Conservation (phyloP, 2,329 filamentous ascomycete genomes). For the Fusarium burgessii region DNA sequence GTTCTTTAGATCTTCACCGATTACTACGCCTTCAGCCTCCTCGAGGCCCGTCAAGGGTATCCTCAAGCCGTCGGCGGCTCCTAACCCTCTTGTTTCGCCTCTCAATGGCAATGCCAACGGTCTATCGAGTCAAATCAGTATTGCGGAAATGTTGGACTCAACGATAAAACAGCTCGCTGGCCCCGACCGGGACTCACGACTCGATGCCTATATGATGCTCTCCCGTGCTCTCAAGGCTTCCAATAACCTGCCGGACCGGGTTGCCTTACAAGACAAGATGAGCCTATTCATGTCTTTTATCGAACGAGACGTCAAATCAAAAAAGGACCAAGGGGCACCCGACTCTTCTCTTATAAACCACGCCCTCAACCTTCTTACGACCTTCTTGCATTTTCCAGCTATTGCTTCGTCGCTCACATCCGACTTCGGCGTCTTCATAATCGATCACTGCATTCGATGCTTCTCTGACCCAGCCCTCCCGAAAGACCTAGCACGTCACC, state of each 20-base stretch:
- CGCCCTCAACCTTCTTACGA: conserved; percentile 80
- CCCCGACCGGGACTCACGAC: conserved; percentile 75
- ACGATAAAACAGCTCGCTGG: conserved; percentile 84
- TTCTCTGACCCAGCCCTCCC: conserved; percentile 76
- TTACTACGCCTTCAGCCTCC: conserved; percentile 55
- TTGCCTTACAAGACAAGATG: conserved; percentile 81
- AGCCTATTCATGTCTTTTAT: conserved; percentile 83
- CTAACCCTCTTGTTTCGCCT: conserved; percentile 58
- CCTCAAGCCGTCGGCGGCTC: conserved; percentile 75
- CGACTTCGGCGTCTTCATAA: conserved; percentile 82
- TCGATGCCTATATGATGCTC: conserved; percentile 89
- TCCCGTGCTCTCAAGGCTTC: conserved; percentile 82
- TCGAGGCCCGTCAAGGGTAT: conserved; percentile 73
- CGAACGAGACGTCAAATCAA: conserved; percentile 79
- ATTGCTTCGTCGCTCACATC: conserved; percentile 77
- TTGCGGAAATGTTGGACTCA: conserved; percentile 86
- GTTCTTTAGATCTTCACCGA: conserved; percentile 54
- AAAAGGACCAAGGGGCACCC: conserved; percentile 63
- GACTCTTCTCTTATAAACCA: conserved; percentile 81
- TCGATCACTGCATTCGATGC: conserved; percentile 82
- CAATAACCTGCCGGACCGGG: conserved; percentile 81
- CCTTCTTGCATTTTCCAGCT: conserved; percentile 80
- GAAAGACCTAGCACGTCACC: conserved; percentile 82
- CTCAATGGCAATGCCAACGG: conserved; percentile 58
- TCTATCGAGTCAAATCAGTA: conserved; percentile 60